Conservation (phyloP, 495 filamentous ascomycete species). For the Podospora australis region DNA sequence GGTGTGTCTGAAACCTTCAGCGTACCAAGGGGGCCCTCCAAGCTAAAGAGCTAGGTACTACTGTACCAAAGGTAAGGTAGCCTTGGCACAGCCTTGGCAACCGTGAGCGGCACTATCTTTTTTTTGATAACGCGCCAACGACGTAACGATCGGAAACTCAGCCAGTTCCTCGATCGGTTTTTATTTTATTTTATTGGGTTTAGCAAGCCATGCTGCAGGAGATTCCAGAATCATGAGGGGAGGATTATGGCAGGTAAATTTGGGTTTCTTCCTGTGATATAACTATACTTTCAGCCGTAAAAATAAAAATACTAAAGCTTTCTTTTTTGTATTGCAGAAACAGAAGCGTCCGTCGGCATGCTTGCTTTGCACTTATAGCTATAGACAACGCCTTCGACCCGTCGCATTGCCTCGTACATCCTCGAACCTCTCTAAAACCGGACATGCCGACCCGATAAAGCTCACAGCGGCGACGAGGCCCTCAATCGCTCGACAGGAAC, state of each 20-base stretch:
- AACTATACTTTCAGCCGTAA: neutral
- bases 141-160: no score
- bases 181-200: no score
- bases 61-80: no score
- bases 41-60: no score
- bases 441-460: neutral
- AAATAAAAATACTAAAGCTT: no score
- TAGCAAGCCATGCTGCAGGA: conserved; percentile 20
- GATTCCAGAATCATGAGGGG: conserved; percentile 26
- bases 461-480: neutral
- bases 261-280: neutral
- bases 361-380: conserved; percentile 21
- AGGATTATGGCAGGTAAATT: conserved; percentile 29
- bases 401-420: neutral
- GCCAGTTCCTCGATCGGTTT: no score
- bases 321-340: conserved; percentile 11
- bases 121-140: no score
- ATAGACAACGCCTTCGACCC: conserved; percentile 7
- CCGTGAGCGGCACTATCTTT: no score
- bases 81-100: no score
- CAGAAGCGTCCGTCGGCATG: conserved; percentile 21
- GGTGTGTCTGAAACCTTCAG: no score
- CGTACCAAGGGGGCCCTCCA: no score
- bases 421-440: neutral
- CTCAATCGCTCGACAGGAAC: neutral